Percentiles rank a stretch among this genome's conserved stretches.
Evolutionary conservation across 495 filamentous ascomycete genomes (phyloP).

Genomic region (Hypoxylon fuscum): DNA sequence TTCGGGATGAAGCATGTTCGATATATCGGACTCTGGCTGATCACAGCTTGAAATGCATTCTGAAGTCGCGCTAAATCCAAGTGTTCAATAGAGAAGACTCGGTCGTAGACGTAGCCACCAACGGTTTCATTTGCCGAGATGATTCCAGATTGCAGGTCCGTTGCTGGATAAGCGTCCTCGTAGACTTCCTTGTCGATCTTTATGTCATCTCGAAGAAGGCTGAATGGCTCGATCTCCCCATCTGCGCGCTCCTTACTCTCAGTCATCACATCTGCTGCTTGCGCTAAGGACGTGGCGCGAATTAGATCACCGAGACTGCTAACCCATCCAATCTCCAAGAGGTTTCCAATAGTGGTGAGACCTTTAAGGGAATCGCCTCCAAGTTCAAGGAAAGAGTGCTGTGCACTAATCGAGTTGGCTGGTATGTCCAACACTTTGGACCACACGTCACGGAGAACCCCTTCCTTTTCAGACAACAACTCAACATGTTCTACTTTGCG

Average conservation of each 20-base stretch:
- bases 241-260: background rate
- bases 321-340: background rate
- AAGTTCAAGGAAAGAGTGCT: conserved; percentile 1
- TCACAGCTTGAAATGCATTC: background rate
- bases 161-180: background rate
- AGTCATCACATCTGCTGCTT: background rate
- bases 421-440: background rate
- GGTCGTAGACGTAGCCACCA: conserved; percentile 3
- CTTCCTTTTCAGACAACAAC: background rate
- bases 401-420: background rate
- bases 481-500: background rate
- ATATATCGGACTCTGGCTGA: background rate
- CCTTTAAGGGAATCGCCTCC: conserved; percentile 1
- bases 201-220: background rate
- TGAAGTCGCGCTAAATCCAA: background rate
- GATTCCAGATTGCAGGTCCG: background rate
- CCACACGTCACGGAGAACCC: background rate
- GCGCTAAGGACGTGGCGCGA: background rate
- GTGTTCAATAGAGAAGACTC: background rate
- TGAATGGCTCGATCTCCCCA: background rate
- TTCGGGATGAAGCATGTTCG: background rate
- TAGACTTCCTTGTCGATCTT: background rate
- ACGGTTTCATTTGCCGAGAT: background rate
- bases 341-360: background rate
- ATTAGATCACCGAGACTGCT: background rate